These are phyloP conservation scores for Hypoxylon cercidicola DNA, from an alignment of 495 filamentous ascomycete species.

Conservation along the genomic window DNA sequence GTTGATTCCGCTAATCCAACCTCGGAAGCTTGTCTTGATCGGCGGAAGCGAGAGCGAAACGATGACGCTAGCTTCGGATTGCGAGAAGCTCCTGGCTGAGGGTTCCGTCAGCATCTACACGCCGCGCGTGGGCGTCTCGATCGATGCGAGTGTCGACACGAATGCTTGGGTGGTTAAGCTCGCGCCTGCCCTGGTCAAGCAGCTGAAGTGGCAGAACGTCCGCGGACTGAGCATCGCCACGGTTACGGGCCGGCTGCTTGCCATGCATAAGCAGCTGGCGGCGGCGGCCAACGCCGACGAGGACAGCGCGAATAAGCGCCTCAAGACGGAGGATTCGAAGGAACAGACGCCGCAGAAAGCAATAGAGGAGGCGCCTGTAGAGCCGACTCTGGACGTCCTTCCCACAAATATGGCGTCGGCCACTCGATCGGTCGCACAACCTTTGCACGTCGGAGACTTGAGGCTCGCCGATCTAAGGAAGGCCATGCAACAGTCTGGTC, in stretches of 20 bases:
- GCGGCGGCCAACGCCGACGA: slow-evolving; percentile 47
- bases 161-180: slow-evolving; percentile 97
- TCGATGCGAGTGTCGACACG: slow-evolving; percentile 95
- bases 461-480: slow-evolving; percentile 88
- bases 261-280: slow-evolving; percentile 48
- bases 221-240: slow-evolving; percentile 88
- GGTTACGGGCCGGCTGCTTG: slow-evolving; percentile 71
- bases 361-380: slow-evolving; percentile 28
- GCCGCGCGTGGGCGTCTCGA: slow-evolving; percentile 71
- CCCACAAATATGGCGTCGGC: slow-evolving; percentile 80
- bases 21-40: slow-evolving; percentile 90
- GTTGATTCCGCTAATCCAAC: slow-evolving; percentile 93
- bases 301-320: slow-evolving; percentile 70
- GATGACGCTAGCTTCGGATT: slow-evolving; percentile 77
- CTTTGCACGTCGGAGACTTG: slow-evolving; percentile 94
- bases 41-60: slow-evolving; percentile 84
- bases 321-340: slow-evolving; percentile 66
- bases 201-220: slow-evolving; percentile 94
- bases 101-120: slow-evolving; percentile 76
- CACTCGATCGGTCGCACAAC: slow-evolving; percentile 80
- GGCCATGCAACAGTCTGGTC: slow-evolving; percentile 81
- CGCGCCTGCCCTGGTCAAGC: slow-evolving; percentile 80
- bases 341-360: slow-evolving; percentile 30
- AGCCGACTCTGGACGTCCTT: slow-evolving; percentile 80
- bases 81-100: slow-evolving; percentile 74